phyloP scores from a whole-genome alignment of 2,329 filamentous ascomycete genomes.

The Mariannaea elegans region DNA sequence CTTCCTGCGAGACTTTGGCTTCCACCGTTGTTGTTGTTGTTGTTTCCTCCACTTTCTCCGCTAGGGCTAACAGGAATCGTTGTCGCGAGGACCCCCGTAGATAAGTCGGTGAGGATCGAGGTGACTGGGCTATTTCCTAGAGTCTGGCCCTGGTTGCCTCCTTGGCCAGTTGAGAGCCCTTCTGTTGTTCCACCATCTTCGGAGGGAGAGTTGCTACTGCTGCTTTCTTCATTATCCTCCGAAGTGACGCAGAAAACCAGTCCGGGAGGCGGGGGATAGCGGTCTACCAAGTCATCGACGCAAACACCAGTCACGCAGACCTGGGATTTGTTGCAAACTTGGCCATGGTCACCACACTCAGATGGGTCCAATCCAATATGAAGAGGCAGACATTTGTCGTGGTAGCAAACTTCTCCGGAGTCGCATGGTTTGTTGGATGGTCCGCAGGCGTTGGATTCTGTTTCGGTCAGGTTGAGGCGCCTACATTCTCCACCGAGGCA shows the following conservation, averaged over 20 bases:
- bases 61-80: background rate
- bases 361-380: slow-evolving; percentile 20
- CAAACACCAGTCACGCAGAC: slow-evolving; percentile 20
- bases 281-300: slow-evolving; percentile 5
- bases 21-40: background rate
- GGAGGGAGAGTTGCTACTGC: slow-evolving; percentile 2
- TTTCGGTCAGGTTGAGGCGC: slow-evolving; percentile 16
- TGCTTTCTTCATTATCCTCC: background rate
- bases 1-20: background rate
- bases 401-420: slow-evolving; percentile 18
- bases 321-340: slow-evolving; percentile 17
- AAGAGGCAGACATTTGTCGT: slow-evolving; percentile 13
- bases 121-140: background rate
- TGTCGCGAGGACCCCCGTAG: slow-evolving; percentile 2
- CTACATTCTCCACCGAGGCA: slow-evolving; percentile 19
- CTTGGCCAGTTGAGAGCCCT: background rate
- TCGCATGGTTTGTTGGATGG: slow-evolving; percentile 15
- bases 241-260: slow-evolving; percentile 5
- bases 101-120: background rate
- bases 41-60: background rate
- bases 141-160: background rate
- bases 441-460: slow-evolving; percentile 9
- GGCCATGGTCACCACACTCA: slow-evolving; percentile 14
- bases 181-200: slow-evolving; percentile 9
- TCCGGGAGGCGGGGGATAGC: slow-evolving; percentile 11